phyloP scores from a whole-genome alignment of 2,329 filamentous ascomycete genomes.

The Xylariaceae sp. region DNA sequence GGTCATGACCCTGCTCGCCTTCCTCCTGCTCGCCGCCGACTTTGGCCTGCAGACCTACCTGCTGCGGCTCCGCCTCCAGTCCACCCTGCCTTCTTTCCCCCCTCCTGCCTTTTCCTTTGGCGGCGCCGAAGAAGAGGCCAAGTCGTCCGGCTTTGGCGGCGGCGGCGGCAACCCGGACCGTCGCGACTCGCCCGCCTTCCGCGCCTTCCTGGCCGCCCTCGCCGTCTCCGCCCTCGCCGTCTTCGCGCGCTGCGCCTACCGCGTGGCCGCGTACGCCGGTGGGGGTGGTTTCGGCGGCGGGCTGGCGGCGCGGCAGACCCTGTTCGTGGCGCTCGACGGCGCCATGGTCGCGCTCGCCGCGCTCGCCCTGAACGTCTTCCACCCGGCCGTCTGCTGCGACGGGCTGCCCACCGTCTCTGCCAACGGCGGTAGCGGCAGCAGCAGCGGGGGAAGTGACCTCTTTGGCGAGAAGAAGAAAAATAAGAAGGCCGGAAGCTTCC shows the following conservation, averaged over 20 bases:
- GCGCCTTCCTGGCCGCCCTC: slow-evolving; percentile 47
- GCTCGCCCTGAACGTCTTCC: slow-evolving; percentile 36
- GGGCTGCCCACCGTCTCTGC: slow-evolving; percentile 1
- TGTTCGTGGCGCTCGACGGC: slow-evolving; percentile 54
- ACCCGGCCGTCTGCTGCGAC: slow-evolving; percentile 27
- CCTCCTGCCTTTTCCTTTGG: slow-evolving; percentile 21
- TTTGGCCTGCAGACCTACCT: too few relatives aligned
- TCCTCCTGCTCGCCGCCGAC: slow-evolving; percentile 42
- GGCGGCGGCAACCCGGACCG: slow-evolving; percentile 26
- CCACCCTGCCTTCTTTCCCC: slow-evolving; percentile 27
- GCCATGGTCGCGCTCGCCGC: slow-evolving; percentile 42
- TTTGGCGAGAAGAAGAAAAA: too few relatives aligned
- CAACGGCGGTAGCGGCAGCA: background rate
- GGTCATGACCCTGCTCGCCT: slow-evolving; percentile 48
- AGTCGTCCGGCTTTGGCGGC: too few relatives aligned
- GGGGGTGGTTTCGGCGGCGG: slow-evolving; percentile 55
- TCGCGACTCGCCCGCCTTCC: slow-evolving; percentile 38
- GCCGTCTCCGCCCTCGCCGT: slow-evolving; percentile 53
- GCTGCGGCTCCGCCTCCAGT: slow-evolving; percentile 30
- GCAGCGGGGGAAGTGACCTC: too few relatives aligned
- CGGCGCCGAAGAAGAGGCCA: slow-evolving; percentile 27
- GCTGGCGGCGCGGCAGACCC: slow-evolving; percentile 46
- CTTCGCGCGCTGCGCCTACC: slow-evolving; percentile 57
- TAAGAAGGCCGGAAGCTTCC: too few relatives aligned
- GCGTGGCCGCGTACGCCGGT: slow-evolving; percentile 56